Evolutionary conservation across 1,284 basidiomycete species (phyloP).

Genomic region (Abortiporus biennis): DNA sequence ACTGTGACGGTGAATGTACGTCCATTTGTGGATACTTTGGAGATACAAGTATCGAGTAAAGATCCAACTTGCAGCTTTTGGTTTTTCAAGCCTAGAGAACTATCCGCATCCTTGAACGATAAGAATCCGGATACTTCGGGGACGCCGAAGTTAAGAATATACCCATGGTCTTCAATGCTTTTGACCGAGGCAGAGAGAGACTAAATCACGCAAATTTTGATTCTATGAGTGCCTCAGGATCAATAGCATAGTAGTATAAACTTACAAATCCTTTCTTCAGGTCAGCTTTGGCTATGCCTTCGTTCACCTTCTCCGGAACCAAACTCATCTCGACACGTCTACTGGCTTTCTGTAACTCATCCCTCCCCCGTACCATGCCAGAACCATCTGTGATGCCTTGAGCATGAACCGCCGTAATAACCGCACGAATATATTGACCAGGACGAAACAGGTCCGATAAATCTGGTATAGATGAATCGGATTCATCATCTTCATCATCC

Average conservation of each 20-base stretch:
- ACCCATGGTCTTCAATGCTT: slow-evolving; percentile 93
- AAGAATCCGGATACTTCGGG: slow-evolving; percentile 74
- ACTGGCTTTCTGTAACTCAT: slow-evolving; percentile 63
- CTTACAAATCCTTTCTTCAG: slow-evolving; percentile 71
- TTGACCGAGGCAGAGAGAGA: slow-evolving; percentile 74
- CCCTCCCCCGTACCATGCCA: slow-evolving; percentile 52
- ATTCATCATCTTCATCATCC: background rate
- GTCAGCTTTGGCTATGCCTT: slow-evolving; percentile 76
- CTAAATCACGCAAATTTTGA: slow-evolving; percentile 33
- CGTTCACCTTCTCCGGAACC: slow-evolving; percentile 82
- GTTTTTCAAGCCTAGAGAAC: slow-evolving; percentile 27
- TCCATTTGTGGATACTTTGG: slow-evolving; percentile 63
- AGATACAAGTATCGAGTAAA: slow-evolving; percentile 58
- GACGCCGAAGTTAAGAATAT: slow-evolving; percentile 84
- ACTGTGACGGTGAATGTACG: slow-evolving; percentile 61
- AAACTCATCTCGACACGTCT: slow-evolving; percentile 86
- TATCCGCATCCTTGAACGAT: slow-evolving; percentile 60
- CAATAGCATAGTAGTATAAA: too few relatives aligned
- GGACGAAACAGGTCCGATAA: slow-evolving; percentile 72
- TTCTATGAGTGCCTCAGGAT: background rate
- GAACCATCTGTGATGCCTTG: slow-evolving; percentile 54
- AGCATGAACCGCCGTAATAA: slow-evolving; percentile 65
- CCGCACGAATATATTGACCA: slow-evolving; percentile 84
- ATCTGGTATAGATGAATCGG: slow-evolving; percentile 45
- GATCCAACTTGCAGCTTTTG: slow-evolving; percentile 57